Conservation (phyloP, 805 yeast genomes). For the Starmerella asiatica region DNA sequence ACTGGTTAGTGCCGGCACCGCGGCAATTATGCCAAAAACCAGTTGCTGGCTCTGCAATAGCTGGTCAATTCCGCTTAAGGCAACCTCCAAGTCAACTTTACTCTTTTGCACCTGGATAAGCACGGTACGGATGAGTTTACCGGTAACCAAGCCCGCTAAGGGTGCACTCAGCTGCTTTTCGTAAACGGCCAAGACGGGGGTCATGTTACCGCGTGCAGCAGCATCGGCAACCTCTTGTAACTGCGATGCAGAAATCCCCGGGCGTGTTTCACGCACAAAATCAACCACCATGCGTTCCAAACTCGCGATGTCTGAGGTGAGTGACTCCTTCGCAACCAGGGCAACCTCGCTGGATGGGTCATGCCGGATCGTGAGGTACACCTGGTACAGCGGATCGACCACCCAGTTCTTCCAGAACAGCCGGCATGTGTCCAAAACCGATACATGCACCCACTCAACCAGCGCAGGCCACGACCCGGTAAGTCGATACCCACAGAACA, state of each 20-base stretch:
- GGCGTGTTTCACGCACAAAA: slow-evolving; percentile 35
- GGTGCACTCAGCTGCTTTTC: slow-evolving; percentile 66
- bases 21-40: slow-evolving; percentile 84
- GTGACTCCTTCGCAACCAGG: slow-evolving; percentile 62
- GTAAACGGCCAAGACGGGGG: slow-evolving; percentile 65
- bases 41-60: slow-evolving; percentile 80
- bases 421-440: slow-evolving; percentile 46
- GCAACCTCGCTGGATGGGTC: slow-evolving; percentile 65
- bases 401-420: slow-evolving; percentile 80
- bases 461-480: slow-evolving; percentile 44
- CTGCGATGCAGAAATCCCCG: slow-evolving; percentile 7
- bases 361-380: slow-evolving; percentile 68
- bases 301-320: slow-evolving; percentile 64
- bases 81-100: slow-evolving; percentile 87
- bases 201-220: slow-evolving; percentile 59
- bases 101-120: slow-evolving; percentile 91
- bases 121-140: slow-evolving; percentile 61
- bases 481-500: slow-evolving; percentile 26
- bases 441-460: slow-evolving; percentile 41
- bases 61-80: slow-evolving; percentile 81
- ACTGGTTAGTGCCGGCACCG: slow-evolving; percentile 51
- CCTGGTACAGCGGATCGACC: slow-evolving; percentile 55
- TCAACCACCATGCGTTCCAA: slow-evolving; percentile 80
- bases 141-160: slow-evolving; percentile 45
- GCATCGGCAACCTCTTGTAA: slow-evolving; percentile 19